Evolutionary conservation across 2,329 filamentous ascomycete genomes (phyloP), one percentile per base, ranked within the genome.

Genomic region (Diaporthe humulicola): DNA sequence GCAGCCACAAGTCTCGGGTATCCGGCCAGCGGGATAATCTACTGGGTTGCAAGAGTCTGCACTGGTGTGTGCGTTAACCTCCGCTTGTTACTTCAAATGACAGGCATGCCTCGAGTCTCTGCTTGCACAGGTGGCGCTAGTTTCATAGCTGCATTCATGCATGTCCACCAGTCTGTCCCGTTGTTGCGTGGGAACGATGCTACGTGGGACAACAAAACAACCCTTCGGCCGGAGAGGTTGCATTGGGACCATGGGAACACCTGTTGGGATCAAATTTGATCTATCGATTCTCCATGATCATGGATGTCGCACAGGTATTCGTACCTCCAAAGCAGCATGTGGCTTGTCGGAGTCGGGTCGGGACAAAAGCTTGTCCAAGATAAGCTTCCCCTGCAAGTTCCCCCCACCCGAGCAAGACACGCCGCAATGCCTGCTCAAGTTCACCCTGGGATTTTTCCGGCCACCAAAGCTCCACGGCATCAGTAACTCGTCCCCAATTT

Each of bases 361-460:
- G 33, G 22, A 67, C 45, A 54, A 54, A 69, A 54, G 64, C 64
- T 69, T 69, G 64, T 69, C 48, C 45, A 1, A 40, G 64, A 69
- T 69, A 69, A 69, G 64, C 64, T 69, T 54, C 48, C 45, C 58
- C 19, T 69, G 64, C 64, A 54, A 25, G 9, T 2, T 33, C 64
- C 64, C 4, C 64, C 30, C 40, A 33, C 60, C 9, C 28, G 19
- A 28, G 38, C 40, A 45, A 64, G 4, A 42, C n/a, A 42, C 38
- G 58, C 58, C 17, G 58, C 36, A 2, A 5, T 45, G 38, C 15
- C n/a, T 45, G 38, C 15, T 25, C 58, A 61, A 45, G 33, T 28
- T 30, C 22, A 8, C 0, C 36, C 58, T 64, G 40, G 15, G 17
- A 22, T 45, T 64, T 64, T 64, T 12, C 58, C 38, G 58, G 12